phyloP scores from a whole-genome alignment of 2,329 filamentous ascomycete genomes.

The Fusarium solani-melongenae region DNA sequence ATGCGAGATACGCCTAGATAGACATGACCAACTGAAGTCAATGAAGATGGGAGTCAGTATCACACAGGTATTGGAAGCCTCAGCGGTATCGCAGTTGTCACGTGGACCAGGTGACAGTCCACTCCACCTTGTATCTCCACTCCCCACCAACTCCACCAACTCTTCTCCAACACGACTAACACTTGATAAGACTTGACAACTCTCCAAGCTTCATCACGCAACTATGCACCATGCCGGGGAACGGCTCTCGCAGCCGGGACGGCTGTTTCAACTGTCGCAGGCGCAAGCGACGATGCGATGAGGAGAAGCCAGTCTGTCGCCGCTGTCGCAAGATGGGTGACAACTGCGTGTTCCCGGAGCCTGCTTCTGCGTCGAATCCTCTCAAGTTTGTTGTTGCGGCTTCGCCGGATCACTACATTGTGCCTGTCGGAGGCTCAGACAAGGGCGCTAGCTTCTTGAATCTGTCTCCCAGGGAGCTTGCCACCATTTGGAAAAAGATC shows the following conservation, averaged over 20 bases:
- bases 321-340: slow-evolving; percentile 25
- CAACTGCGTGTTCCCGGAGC: slow-evolving; percentile 32
- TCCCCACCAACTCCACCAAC: neutral
- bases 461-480: slow-evolving; percentile 29
- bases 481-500: neutral
- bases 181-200: neutral
- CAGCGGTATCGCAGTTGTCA: neutral
- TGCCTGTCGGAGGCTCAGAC: neutral
- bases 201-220: neutral
- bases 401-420: slow-evolving; percentile 22
- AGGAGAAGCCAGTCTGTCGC: slow-evolving; percentile 32
- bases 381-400: slow-evolving; percentile 35
- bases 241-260: slow-evolving; percentile 37
- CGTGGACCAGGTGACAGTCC: neutral
- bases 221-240: slow-evolving; percentile 35
- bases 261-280: slow-evolving; percentile 60
- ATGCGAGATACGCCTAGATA: neutral
- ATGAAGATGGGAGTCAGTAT: neutral
- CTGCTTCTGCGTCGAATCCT: slow-evolving; percentile 31
- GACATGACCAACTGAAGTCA: neutral
- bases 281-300: slow-evolving; percentile 62
- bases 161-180: neutral
- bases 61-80: neutral
- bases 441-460: slow-evolving; percentile 28
- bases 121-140: neutral